These are phyloP conservation scores for Spathaspora girioi DNA, from an alignment of 805 yeast species.

Conservation along the genomic window DNA sequence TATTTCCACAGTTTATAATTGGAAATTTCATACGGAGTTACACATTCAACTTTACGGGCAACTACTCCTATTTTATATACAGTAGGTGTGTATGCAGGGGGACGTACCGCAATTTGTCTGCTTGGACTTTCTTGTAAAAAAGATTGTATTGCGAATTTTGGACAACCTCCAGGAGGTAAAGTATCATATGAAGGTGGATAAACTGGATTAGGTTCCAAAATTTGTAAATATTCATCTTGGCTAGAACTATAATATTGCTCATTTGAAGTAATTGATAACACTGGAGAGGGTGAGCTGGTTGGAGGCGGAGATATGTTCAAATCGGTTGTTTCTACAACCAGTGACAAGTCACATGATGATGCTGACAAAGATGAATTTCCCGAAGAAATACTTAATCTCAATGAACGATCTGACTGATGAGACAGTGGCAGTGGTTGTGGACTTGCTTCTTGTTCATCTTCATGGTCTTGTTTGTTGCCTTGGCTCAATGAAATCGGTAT, in stretches of 20 bases:
- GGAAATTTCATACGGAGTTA: slow-evolving; percentile 72
- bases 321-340: not conserved
- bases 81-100: slow-evolving; percentile 69
- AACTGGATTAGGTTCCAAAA: slow-evolving; percentile 37
- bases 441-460: not conserved
- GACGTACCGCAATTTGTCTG: slow-evolving; percentile 8
- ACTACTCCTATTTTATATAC: slow-evolving; percentile 56
- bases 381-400: not conserved
- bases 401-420: not conserved
- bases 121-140: not conserved
- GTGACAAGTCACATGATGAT: slow-evolving; percentile 1
- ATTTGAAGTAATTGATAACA: not conserved
- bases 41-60: slow-evolving; percentile 68
- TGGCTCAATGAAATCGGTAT: not conserved
- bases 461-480: not conserved
- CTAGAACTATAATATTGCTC: not conserved
- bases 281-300: not conserved
- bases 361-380: slow-evolving; percentile 1
- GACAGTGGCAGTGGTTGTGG: not conserved
- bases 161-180: slow-evolving; percentile 44
- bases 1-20: slow-evolving; percentile 67
- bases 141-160: slow-evolving; percentile 27
- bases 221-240: slow-evolving; percentile 19
- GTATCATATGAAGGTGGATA: slow-evolving; percentile 34
- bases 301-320: not conserved